Conservation (phyloP, 179 eudicot genomes). For the Silene coronaria region DNA sequence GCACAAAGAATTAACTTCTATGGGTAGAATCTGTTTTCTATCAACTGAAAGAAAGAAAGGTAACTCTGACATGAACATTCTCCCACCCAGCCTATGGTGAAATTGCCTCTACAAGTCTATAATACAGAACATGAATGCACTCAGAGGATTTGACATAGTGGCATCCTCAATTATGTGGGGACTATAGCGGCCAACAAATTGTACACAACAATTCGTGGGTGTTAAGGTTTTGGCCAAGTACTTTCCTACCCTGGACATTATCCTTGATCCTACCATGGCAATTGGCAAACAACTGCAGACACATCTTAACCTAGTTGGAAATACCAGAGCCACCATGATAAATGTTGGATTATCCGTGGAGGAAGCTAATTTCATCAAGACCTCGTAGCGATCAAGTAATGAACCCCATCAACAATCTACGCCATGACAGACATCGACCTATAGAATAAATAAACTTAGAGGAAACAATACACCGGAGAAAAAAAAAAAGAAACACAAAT, state of each 20-base stretch:
- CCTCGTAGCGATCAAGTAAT: background rate
- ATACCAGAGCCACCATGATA: no score
- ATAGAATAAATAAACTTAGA: background rate
- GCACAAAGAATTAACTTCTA: background rate
- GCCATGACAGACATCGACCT: background rate
- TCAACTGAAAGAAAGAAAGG: background rate
- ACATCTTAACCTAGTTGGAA: background rate
- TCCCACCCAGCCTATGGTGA: background rate
- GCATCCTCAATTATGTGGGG: background rate
- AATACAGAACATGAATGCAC: background rate
- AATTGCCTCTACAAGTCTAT: background rate
- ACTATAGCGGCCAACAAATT: background rate
- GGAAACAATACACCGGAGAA: background rate
- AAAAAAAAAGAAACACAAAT: background rate
- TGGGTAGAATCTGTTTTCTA: background rate
- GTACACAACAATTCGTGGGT: background rate
- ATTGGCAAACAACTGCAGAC: background rate
- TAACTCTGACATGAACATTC: background rate
- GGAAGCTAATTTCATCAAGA: background rate
- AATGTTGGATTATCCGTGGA: background rate
- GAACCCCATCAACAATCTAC: background rate
- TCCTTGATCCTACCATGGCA: background rate
- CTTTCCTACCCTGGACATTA: background rate
- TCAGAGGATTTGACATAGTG: background rate
- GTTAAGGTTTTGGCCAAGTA: background rate